Conservation (phyloP, 2,329 filamentous ascomycete species). For the Triangularia verruculosa region DNA sequence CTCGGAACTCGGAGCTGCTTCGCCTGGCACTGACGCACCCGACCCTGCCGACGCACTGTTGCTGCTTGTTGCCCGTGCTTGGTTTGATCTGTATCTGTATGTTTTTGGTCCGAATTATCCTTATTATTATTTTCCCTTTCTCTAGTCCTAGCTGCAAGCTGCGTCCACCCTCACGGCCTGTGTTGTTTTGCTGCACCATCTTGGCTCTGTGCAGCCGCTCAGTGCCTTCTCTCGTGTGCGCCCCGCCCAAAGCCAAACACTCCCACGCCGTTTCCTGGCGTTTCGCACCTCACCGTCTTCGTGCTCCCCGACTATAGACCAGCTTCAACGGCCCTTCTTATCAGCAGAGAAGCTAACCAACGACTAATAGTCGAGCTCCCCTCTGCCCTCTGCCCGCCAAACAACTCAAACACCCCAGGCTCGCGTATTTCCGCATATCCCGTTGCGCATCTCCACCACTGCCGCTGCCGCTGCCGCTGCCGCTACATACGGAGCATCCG, state of each 20-base stretch:
- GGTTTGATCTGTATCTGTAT: background rate
- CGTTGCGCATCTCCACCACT: background rate
- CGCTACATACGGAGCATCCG: background rate
- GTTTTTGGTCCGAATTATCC: background rate
- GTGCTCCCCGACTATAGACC: background rate
- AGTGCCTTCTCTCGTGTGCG: background rate
- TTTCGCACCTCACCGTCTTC: background rate
- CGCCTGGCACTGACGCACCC: background rate
- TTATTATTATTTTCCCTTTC: background rate
- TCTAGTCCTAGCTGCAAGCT: background rate
- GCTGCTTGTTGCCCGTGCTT: background rate
- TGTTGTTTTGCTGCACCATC: slow-evolving; percentile 13
- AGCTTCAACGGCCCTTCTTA: background rate
- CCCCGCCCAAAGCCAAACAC: background rate
- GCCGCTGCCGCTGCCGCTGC: background rate
- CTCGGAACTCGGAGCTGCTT: background rate
- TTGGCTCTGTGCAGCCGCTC: slow-evolving; percentile 4
- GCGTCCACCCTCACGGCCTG: background rate
- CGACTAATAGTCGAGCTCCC: background rate
- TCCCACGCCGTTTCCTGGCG: background rate
- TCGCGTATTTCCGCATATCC: background rate
- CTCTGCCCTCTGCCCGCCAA: too few species aligned
- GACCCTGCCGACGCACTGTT: background rate
- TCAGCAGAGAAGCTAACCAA: background rate
- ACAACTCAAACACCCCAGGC: background rate